Evolutionary conservation across 2,329 filamentous ascomycete species (phyloP).

Genomic region (Botryosphaeria dothidea): DNA sequence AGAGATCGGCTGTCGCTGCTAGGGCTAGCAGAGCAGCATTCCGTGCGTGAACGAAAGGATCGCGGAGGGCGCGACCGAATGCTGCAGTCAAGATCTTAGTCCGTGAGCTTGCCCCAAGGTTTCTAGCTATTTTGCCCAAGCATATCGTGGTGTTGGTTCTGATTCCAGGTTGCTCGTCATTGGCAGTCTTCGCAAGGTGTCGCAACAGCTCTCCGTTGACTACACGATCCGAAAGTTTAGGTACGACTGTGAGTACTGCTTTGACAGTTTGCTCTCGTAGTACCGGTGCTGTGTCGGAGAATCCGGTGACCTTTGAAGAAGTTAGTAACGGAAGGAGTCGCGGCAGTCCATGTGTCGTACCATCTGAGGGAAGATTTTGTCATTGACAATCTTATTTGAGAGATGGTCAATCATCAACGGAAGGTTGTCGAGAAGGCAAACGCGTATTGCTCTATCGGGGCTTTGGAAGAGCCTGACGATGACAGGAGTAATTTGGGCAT

Average conservation of each 20-base stretch:
- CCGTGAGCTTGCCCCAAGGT: slow-evolving; percentile 73
- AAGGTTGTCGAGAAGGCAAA: slow-evolving; percentile 86
- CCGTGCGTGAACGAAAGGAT: slow-evolving; percentile 92
- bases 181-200: slow-evolving; percentile 91
- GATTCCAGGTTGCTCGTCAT: slow-evolving; percentile 96
- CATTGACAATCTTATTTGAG: slow-evolving; percentile 84
- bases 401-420: slow-evolving; percentile 89
- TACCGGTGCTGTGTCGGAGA: slow-evolving; percentile 86
- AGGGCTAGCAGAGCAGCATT: slow-evolving; percentile 87
- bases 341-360: slow-evolving; percentile 47
- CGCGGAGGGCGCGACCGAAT: slow-evolving; percentile 83
- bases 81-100: slow-evolving; percentile 91
- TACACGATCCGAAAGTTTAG: slow-evolving; percentile 86
- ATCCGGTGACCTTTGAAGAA: slow-evolving; percentile 73
- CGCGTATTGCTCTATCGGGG: slow-evolving; percentile 87
- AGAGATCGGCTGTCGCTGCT: slow-evolving; percentile 80
- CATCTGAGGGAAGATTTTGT: slow-evolving; percentile 95
- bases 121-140: slow-evolving; percentile 90
- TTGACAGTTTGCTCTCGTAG: slow-evolving; percentile 96
- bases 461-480: slow-evolving; percentile 85
- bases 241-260: slow-evolving; percentile 82
- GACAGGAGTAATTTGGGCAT: slow-evolving; percentile 78
- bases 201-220: slow-evolving; percentile 92
- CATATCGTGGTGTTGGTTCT: slow-evolving; percentile 98
- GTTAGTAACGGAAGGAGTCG: slow-evolving; percentile 28